Evolutionary conservation across 2,329 filamentous ascomycete species (phyloP).

Genomic region (Moelleriella libera): DNA sequence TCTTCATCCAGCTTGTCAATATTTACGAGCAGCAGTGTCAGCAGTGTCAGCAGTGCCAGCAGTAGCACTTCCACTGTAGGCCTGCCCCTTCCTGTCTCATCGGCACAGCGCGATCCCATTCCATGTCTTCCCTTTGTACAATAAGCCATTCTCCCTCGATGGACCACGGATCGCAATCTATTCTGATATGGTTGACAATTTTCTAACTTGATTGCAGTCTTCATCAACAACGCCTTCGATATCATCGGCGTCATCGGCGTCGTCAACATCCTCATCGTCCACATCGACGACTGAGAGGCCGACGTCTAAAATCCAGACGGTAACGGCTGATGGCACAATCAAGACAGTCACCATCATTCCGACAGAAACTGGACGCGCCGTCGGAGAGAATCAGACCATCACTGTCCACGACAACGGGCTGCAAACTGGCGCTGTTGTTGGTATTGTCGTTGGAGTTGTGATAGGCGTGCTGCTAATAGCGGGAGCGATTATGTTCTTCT

Average conservation of each 20-base stretch:
- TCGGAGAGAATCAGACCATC: constrained; percentile 5
- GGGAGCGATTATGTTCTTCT: constrained; percentile 24
- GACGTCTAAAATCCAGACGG: constrained; percentile 28
- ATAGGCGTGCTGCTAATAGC: constrained; percentile 24
- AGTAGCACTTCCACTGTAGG: constrained; percentile 23
- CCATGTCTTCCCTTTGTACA: too few species aligned
- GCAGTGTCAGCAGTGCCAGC: constrained; percentile 1
- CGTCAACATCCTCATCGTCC: not conserved
- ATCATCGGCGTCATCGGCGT: not conserved
- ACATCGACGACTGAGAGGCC: not conserved
- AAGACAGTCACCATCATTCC: constrained; percentile 41
- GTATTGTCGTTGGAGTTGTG: constrained; percentile 37
- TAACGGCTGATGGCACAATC: constrained; percentile 38
- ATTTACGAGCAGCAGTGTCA: constrained; percentile 7
- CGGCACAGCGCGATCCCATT: not conserved
- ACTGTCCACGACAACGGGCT: constrained; percentile 15
- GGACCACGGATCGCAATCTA: too few species aligned
- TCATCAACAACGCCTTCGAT: not conserved
- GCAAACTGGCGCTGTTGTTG: constrained; percentile 33
- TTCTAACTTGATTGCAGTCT: not conserved
- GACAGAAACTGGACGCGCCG: constrained; percentile 13
- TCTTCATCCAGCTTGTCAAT: constrained; percentile 9
- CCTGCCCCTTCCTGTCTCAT: constrained; percentile 6
- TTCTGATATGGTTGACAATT: not conserved
- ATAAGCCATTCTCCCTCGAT: too few species aligned